Conservation (phyloP, 768 basidiomycete genomes). For the Mycena metata region DNA sequence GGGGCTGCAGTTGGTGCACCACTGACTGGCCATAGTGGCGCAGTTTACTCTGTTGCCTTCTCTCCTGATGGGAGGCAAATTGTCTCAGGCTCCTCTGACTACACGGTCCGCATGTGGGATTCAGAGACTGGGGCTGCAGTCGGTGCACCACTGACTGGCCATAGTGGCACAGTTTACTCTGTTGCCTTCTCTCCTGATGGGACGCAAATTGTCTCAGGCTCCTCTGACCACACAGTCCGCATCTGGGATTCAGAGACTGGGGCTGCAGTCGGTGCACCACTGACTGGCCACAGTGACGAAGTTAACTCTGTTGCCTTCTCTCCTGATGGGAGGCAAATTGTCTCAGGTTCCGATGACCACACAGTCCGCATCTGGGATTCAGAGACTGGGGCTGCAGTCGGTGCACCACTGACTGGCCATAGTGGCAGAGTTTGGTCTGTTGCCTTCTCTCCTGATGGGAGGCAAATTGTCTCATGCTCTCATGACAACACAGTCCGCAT, state of each 20-base stretch:
- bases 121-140: background rate
- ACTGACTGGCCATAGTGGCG: background rate
- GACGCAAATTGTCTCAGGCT: background rate
- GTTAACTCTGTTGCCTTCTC: background rate
- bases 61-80: background rate
- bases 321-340: background rate
- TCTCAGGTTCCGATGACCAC: background rate
- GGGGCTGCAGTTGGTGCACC: background rate
- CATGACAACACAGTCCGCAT: background rate
- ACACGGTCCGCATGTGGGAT: background rate
- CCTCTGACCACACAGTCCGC: background rate
- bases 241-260: background rate
- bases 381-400: background rate
- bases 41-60: background rate
- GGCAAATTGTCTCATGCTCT: background rate
- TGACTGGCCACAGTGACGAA: background rate
- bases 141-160: background rate
- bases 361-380: background rate
- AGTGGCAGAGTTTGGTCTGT: background rate
- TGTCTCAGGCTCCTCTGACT: background rate
- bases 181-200: slow-evolving; percentile 1
- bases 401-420: background rate
- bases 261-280: background rate
- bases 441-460: background rate
- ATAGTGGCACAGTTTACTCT: background rate